Evolutionary conservation across 78 protist genomes (phyloP), one percentile per base, ranked within the genome.

Genomic region (Isochrysis galbana): DNA sequence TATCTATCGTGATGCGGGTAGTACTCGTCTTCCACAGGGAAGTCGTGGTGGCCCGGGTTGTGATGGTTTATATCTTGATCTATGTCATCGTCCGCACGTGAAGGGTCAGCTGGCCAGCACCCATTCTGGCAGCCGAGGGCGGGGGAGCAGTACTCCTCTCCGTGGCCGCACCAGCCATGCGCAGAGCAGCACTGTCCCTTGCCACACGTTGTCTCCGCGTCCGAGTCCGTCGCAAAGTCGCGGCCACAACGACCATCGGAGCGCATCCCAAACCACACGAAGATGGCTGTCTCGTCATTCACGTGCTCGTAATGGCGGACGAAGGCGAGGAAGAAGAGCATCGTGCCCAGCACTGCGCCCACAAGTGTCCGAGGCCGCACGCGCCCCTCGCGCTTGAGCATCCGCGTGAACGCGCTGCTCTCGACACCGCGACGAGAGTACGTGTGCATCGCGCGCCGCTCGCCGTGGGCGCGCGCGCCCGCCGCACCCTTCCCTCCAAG

Each of bases 101-200:
- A 17, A 32, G 5, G 77, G 77, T 67, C 77, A 0, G 5, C 77
- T 0, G 4, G 32, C 77, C 77, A 67, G 83, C 83, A 72, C n/a
- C 83, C 83, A 44, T 32, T 72, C 47, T 78, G 86, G 86, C 86
- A 78, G 46, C 86, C 86, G 48, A 78, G 86, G 1, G 86, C 1
- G 34, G 21, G 21, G 11, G 86, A 78, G 86, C 86, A 78, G 47
- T 41, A 78, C 86, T 78, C 86, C n/a, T 78, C 86, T 3, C 48
- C 46, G n/a, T 0, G 3, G 32, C 86, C 86, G 48, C 86, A 78
- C 86, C 86, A 78, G 48, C 86, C 86, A 46, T 78, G 86, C 34
- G 86, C 0, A 11, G 42, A 36, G 47, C 86, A 78, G 86, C 86
- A 78, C 11, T 4, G 48, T 21, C 32, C 25, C 36, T 4, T 0